These are phyloP conservation scores for Sporisorium scitamineum DNA, from an alignment of 1,284 basidiomycete genomes.

Conservation along the genomic window DNA sequence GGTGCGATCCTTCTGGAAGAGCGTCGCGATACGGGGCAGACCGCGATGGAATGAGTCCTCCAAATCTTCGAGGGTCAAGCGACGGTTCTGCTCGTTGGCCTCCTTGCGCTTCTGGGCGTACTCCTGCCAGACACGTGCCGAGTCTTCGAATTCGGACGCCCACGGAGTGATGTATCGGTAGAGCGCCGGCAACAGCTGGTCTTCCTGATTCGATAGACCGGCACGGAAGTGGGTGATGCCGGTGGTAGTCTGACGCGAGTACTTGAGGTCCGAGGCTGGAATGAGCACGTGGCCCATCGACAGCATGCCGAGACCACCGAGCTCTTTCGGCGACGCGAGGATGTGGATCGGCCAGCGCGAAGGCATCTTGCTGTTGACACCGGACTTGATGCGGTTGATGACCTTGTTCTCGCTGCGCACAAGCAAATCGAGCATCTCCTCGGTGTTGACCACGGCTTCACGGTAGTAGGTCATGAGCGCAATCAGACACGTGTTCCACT, in stretches of 20 bases:
- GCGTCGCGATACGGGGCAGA: constrained; percentile 95
- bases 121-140: constrained; percentile 98
- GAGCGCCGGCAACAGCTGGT: constrained; percentile 81
- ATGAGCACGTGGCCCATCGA: constrained; percentile 99
- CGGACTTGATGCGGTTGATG: constrained; percentile 99
- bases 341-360: constrained; percentile 87
- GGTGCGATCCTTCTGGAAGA: constrained; percentile 98
- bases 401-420: constrained; percentile 69
- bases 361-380: constrained; percentile 98
- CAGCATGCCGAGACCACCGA: constrained; percentile 96
- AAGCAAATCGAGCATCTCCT: constrained; percentile 76
- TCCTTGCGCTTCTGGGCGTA: constrained; percentile 99
- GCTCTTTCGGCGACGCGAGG: constrained; percentile 71
- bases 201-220: constrained; percentile 85
- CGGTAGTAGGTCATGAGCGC: constrained; percentile 92
- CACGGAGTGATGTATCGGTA: constrained; percentile 98
- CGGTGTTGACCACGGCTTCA: constrained; percentile 98
- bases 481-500: constrained; percentile 89
- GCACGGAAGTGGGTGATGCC: constrained; percentile 91
- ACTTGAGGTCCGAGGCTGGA: constrained; percentile 94
- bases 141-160: constrained; percentile 98
- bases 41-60: constrained; percentile 98
- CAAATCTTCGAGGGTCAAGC: constrained; percentile 95
- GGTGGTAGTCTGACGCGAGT: constrained; percentile 98
- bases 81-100: constrained; percentile 95